These are phyloP conservation scores for Aspergillus saccharolyticus DNA, from an alignment of 495 filamentous ascomycete genomes.

Conservation along the genomic window DNA sequence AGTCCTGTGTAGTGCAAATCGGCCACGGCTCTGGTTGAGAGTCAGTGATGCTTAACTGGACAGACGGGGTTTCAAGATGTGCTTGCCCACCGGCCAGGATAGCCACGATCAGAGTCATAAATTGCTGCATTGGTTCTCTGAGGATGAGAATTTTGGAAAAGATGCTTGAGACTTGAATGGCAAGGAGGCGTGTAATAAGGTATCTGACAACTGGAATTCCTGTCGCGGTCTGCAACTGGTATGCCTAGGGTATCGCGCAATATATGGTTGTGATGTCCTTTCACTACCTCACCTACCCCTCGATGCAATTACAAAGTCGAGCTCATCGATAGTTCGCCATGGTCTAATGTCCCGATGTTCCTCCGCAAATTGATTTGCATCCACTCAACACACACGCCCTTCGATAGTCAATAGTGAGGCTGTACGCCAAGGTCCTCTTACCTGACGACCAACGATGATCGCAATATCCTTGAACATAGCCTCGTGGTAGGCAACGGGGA, in stretches of 20 bases:
- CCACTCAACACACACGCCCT: background rate
- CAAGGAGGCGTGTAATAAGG: too few species aligned
- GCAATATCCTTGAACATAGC: background rate
- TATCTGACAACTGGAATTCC: too few species aligned
- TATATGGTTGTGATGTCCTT: background rate
- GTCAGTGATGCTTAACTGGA: background rate
- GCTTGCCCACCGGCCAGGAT: slow-evolving; percentile 11
- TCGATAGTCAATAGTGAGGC: background rate
- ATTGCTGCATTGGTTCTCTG: background rate
- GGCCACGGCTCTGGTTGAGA: slow-evolving; percentile 6
- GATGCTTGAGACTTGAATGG: too few species aligned
- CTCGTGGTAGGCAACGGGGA: background rate
- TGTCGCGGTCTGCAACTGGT: background rate
- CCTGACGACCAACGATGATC: background rate
- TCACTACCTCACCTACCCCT: background rate
- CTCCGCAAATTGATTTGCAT: background rate
- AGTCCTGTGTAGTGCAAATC: slow-evolving; percentile 13
- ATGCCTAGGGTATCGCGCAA: background rate
- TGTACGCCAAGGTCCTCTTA: background rate
- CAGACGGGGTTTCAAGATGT: background rate
- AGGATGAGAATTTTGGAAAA: background rate
- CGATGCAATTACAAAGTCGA: background rate
- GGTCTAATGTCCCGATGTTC: background rate
- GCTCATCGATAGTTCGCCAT: background rate
- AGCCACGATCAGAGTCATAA: slow-evolving; percentile 6